These are phyloP conservation scores for Starmerella vaccinii DNA, from an alignment of 805 yeast species.

Conservation along the genomic window DNA sequence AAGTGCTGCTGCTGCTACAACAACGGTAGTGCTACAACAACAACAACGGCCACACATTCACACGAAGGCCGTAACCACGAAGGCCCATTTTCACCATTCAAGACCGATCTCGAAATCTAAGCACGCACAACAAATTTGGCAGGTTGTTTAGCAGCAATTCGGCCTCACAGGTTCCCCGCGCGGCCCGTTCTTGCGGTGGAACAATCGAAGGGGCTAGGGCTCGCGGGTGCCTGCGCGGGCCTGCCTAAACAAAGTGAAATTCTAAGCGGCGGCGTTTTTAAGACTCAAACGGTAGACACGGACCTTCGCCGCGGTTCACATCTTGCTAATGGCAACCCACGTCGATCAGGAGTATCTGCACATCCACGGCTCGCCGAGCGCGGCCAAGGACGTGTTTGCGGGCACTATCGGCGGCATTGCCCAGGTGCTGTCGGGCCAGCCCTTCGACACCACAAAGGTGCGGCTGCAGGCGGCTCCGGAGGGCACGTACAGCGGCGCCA, in stretches of 20 bases:
- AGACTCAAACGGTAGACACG: too few species aligned
- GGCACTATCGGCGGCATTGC: constrained; percentile 96
- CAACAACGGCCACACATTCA: too few species aligned
- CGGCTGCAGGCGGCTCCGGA: constrained; percentile 79
- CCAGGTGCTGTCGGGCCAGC: constrained; percentile 92
- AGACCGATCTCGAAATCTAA: too few species aligned
- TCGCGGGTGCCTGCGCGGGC: not conserved
- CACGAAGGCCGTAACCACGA: too few species aligned
- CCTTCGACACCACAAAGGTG: constrained; percentile 91
- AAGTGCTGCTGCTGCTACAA: too few species aligned
- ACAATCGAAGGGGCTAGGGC: constrained; percentile 4
- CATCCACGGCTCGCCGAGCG: not conserved
- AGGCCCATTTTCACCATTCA: too few species aligned
- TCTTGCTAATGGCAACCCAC: not conserved
- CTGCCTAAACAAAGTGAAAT: not conserved
- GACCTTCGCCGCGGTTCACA: too few species aligned
- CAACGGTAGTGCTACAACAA: too few species aligned
- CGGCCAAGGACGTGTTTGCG: constrained; percentile 62
- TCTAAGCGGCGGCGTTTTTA: too few species aligned
- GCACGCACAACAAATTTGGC: too few species aligned
- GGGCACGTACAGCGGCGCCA: constrained; percentile 61
- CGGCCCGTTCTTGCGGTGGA: not conserved
- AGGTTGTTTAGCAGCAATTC: too few species aligned
- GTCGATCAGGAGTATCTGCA: constrained; percentile 4
- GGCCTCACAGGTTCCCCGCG: too few species aligned